Conservation (phyloP, 2,329 filamentous ascomycete genomes). For the Beauveria asiatica region DNA sequence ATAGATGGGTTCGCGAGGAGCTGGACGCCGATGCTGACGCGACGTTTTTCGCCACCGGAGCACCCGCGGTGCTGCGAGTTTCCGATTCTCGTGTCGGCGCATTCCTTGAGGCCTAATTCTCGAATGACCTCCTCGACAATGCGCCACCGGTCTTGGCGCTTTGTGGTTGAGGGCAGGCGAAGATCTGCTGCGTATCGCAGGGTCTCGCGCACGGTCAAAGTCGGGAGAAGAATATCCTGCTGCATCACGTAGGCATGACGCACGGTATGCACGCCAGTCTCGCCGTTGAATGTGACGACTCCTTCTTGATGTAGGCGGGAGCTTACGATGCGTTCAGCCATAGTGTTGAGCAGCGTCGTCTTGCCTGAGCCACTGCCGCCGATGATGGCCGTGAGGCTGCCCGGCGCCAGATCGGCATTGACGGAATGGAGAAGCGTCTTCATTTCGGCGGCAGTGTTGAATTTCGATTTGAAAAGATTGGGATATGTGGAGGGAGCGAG, state of each 20-base stretch:
- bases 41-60: constrained; percentile 69
- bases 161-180: constrained; percentile 55
- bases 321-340: constrained; percentile 60
- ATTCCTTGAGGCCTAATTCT: constrained; percentile 68
- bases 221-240: constrained; percentile 65
- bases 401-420: constrained; percentile 53
- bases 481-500: constrained; percentile 39
- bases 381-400: constrained; percentile 66
- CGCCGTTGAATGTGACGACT: constrained; percentile 52
- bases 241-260: constrained; percentile 67
- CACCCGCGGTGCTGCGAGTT: constrained; percentile 64
- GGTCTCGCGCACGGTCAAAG: constrained; percentile 68
- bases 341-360: constrained; percentile 61
- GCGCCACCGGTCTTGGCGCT: constrained; percentile 45
- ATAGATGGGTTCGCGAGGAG: constrained; percentile 71
- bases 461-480: constrained; percentile 29
- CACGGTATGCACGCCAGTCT: constrained; percentile 41
- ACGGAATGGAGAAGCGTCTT: constrained; percentile 55
- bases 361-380: constrained; percentile 68
- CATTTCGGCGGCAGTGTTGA: constrained; percentile 27
- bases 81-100: constrained; percentile 65
- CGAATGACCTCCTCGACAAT: constrained; percentile 71
- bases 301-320: constrained; percentile 44
- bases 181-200: constrained; percentile 65
- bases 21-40: constrained; percentile 70